Percentiles rank a stretch among this genome's conserved stretches.
These are phyloP conservation scores for Flaveria linearis DNA, from an alignment of 129 eudicot species.

Conservation along the genomic window DNA sequence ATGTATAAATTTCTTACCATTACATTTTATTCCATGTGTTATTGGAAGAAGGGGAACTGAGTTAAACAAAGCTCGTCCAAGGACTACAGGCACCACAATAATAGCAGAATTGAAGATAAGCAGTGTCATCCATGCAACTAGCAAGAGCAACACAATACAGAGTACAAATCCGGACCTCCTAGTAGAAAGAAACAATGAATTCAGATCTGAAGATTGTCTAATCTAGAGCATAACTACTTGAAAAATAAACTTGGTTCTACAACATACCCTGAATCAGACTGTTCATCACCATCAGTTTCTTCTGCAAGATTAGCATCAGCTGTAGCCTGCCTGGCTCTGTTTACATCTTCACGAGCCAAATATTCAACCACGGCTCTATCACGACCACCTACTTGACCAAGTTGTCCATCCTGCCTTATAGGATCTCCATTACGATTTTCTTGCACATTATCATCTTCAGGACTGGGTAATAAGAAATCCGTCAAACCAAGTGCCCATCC, in stretches of 20 bases:
- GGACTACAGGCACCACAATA: constrained; percentile 14
- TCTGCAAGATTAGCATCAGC: constrained; percentile 23
- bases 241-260: not conserved
- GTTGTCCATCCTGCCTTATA: constrained; percentile 37
- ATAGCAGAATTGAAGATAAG: constrained; percentile 12
- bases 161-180: constrained; percentile 12
- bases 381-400: too few species aligned
- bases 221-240: not conserved
- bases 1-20: constrained; percentile 8
- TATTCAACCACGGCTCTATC: constrained; percentile 32
- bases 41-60: constrained; percentile 16
- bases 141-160: constrained; percentile 2
- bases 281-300: constrained; percentile 58
- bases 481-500: constrained; percentile 91
- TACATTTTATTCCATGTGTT: constrained; percentile 15
- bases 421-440: constrained; percentile 64
- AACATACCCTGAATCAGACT: constrained; percentile 69
- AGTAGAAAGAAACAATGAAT: not conserved
- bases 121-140: constrained; percentile 11
- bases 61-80: constrained; percentile 7
- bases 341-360: constrained; percentile 27
- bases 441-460: constrained; percentile 62
- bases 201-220: not conserved
- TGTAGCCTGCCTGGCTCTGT: constrained; percentile 35
- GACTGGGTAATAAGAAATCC: constrained; percentile 70